Conservation (phyloP, 768 basidiomycete species). For the Phanerochaete sordida region DNA sequence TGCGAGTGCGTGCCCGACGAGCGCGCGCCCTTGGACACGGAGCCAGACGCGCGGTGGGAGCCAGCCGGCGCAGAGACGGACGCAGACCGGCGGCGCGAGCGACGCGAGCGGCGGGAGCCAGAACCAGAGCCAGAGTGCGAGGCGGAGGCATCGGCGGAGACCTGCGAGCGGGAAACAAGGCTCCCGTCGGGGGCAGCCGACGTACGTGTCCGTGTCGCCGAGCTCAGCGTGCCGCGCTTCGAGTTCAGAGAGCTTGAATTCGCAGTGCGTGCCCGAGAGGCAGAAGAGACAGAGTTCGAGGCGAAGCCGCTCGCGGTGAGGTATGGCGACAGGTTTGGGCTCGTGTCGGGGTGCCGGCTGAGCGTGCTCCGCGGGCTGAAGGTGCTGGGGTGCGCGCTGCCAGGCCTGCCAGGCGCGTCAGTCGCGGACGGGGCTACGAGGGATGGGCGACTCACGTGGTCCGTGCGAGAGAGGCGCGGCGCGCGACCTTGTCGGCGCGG, state of each 20-base stretch:
- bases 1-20: background rate
- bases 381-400: background rate
- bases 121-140: background rate
- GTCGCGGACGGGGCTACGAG: background rate
- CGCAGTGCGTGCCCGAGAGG: background rate
- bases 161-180: background rate
- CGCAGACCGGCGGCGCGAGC: background rate
- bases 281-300: background rate
- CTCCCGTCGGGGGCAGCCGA: background rate
- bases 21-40: background rate
- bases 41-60: background rate
- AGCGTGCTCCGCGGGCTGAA: slow-evolving; percentile 6
- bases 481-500: slow-evolving; percentile 9
- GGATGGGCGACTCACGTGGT: background rate
- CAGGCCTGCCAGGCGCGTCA: background rate
- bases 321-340: background rate
- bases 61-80: background rate
- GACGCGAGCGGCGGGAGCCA: background rate
- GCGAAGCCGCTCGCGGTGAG: background rate
- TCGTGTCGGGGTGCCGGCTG: background rate
- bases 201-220: background rate
- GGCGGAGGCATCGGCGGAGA: background rate
- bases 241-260: background rate
- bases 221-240: background rate
- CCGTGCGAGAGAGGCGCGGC: background rate